phyloP scores from a whole-genome alignment of 495 filamentous ascomycete species.

The Jackrogersella multiformis region DNA sequence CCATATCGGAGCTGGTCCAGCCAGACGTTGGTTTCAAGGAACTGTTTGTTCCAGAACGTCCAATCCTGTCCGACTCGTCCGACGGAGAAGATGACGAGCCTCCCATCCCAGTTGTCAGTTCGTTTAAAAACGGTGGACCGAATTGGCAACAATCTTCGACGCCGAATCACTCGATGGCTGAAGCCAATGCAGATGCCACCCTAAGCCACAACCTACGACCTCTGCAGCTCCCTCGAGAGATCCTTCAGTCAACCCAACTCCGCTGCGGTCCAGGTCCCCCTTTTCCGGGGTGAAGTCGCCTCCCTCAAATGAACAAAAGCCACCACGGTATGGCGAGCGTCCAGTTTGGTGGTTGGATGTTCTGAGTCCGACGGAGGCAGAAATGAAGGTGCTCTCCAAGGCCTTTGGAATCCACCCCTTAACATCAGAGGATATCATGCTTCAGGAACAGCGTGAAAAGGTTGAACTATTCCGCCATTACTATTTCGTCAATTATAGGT shows the following conservation, averaged over 20 bases:
- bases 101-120: conserved; percentile 18
- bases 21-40: conserved; percentile 83
- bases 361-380: conserved; percentile 85
- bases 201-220: conserved; percentile 33
- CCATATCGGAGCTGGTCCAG: conserved; percentile 88
- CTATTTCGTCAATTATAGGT: conserved; percentile 97
- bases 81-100: conserved; percentile 67
- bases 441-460: conserved; percentile 96
- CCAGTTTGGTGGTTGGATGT: conserved; percentile 98
- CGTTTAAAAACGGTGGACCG: conserved; percentile 38
- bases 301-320: conserved; percentile 45
- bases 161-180: conserved; percentile 40
- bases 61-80: conserved; percentile 65
- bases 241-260: conserved; percentile 34
- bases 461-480: conserved; percentile 97
- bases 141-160: conserved; percentile 49
- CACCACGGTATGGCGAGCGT: conserved; percentile 81
- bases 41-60: conserved; percentile 73
- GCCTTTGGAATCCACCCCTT: conserved; percentile 94
- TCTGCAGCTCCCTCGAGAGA: conserved; percentile 31
- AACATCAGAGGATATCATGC: conserved; percentile 95
- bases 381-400: conserved; percentile 92
- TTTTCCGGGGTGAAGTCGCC: conserved; percentile 36
- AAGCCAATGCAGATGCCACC: conserved; percentile 26
- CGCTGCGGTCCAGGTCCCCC: conserved; percentile 35